Evolutionary conservation across 2,329 filamentous ascomycete genomes (phyloP), one percentile per base, ranked within the genome.

Genomic region (Ascochyta lentis): DNA sequence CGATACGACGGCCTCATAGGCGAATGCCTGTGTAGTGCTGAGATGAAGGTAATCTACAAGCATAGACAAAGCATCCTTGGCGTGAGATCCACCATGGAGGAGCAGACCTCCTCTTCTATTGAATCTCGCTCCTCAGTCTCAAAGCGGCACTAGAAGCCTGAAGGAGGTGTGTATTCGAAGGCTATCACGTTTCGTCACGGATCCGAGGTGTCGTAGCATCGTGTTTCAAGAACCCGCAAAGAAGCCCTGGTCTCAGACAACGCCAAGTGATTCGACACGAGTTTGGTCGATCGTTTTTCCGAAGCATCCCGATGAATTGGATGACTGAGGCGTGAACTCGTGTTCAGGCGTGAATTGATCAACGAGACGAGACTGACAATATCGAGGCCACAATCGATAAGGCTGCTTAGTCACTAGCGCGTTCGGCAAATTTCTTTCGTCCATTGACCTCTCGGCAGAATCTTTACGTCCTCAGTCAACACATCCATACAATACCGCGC

Each of bases 161-260:
- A n/a, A 39, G 26, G 22, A 40, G 42, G 15, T 33, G 7, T 26
- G 31, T 37, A 54, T 58, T 45, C 60, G 63, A 63, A 53, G 60
- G 56, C 41, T 39, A 37, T 51, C 48, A 55, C 58, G 68, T 71
- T 70, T 71, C 62, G 64, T 49, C 53, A 57, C 49, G 16, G 49
- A 39, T 43, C 49, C 42, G 43, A 56, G 19, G 27, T 26, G 49
- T 43, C n/a, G 50, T 58, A 31, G 50, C 44, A 42, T 40, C 34
- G 56, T 38, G 67, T 71, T 70, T 70, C 66, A 59, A 59, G 23
- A 52, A 38, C 5, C 24, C 23, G 31, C 33, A 34, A 51, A 52
- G 49, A 47, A 49, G 40, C 16, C 24, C 33, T 44, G 35, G 22
- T 34, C 23, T 44, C 33, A 53, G 57, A 56, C 53, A 26, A 43